phyloP scores from a whole-genome alignment of 192 early-diverging fungal species.

The Coemansia sp. region DNA sequence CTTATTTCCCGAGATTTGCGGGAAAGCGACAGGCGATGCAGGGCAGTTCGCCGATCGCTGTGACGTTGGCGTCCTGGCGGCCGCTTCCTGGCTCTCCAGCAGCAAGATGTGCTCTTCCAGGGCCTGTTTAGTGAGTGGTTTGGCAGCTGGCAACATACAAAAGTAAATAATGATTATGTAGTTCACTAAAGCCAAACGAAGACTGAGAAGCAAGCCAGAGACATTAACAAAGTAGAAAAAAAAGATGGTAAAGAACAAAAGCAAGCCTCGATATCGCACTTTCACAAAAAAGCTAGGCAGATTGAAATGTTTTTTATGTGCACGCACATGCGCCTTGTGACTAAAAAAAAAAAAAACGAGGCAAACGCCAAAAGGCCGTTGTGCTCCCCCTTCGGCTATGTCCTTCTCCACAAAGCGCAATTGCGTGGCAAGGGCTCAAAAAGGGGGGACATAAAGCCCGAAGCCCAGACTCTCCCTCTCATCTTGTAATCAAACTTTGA shows the following conservation, averaged over 20 bases:
- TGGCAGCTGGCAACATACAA: slow-evolving; percentile 1
- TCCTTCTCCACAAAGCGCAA: no score
- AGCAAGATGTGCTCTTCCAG: slow-evolving; percentile 24
- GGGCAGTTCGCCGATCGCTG: slow-evolving; percentile 6
- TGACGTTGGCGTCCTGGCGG: neutral
- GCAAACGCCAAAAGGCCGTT: neutral
- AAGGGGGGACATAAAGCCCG: neutral
- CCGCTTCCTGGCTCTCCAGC: slow-evolving; percentile 13
- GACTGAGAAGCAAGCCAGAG: neutral
- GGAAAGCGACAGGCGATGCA: slow-evolving; percentile 8
- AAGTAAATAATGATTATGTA: neutral
- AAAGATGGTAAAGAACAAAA: slow-evolving; percentile 1
- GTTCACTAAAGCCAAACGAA: neutral
- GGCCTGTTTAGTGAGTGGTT: slow-evolving; percentile 35
- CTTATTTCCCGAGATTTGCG: slow-evolving; percentile 31
- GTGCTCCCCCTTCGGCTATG: no score
- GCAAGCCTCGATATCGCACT: neutral
- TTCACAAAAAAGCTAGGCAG: neutral
- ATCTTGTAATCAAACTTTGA: slow-evolving; percentile 42
- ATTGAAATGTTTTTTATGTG: neutral
- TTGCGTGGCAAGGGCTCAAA: no score
- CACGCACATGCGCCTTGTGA: neutral
- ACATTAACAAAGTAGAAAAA: neutral
- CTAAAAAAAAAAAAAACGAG: neutral
- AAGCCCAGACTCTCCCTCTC: neutral